phyloP scores from a whole-genome alignment of 2,329 filamentous ascomycete species.

The Sporothrix mexicana region DNA sequence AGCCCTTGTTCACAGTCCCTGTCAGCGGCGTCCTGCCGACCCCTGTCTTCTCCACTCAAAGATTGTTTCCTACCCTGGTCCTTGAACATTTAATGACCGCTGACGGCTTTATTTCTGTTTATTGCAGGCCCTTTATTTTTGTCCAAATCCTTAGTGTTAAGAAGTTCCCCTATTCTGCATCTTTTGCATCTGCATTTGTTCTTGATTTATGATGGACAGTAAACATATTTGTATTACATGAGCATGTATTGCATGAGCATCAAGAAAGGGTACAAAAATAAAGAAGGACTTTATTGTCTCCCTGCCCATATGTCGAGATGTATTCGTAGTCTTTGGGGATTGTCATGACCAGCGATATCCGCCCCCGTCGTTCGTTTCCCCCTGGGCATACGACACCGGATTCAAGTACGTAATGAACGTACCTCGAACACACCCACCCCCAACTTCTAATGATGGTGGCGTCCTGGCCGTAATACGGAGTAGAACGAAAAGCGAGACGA shows the following conservation, averaged over 20 bases:
- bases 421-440: too few species aligned
- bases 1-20: background rate
- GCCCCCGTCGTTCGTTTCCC: background rate
- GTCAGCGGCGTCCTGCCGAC: background rate
- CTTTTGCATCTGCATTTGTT: background rate
- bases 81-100: background rate
- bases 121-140: background rate
- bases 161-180: background rate
- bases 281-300: too few species aligned
- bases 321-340: too few species aligned
- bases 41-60: constrained; percentile 11
- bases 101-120: background rate
- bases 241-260: background rate
- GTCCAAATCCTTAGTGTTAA: background rate
- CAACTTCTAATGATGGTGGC: background rate
- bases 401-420: too few species aligned
- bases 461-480: background rate
- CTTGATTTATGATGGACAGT: background rate
- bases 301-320: too few species aligned
- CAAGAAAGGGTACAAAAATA: too few species aligned
- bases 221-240: background rate
- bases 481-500: background rate
- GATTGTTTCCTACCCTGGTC: constrained; percentile 11
- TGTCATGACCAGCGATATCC: too few species aligned
- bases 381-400: background rate